Evolutionary conservation across 164 flowering plant genomes (phyloP).

Genomic region (Euptelea pleiosperma): DNA sequence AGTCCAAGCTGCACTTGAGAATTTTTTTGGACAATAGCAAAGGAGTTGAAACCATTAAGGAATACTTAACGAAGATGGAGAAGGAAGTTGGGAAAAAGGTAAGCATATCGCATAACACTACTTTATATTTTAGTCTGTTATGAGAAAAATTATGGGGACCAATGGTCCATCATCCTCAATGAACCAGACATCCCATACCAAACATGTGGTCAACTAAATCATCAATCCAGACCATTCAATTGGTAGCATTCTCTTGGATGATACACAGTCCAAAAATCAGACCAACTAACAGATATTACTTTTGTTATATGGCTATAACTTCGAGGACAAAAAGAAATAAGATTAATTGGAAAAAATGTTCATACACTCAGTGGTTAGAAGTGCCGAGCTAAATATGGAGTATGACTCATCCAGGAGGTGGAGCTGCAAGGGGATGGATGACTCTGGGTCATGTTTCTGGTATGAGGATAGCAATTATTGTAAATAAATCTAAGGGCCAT

Average conservation of each 20-base stretch:
- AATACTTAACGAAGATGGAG: conserved; percentile 68
- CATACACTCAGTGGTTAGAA: background rate
- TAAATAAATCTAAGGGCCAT: background rate
- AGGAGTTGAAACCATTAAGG: conserved; percentile 66
- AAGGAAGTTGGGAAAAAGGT: conserved; percentile 91
- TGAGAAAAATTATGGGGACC: too few relatives aligned
- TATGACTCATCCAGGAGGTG: background rate
- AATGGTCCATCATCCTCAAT: background rate
- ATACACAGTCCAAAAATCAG: background rate
- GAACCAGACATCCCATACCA: background rate
- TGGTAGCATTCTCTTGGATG: background rate
- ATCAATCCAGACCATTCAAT: background rate
- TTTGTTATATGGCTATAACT: too few relatives aligned
- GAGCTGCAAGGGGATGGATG: background rate
- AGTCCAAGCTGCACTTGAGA: conserved; percentile 70
- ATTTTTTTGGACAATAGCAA: conserved; percentile 70
- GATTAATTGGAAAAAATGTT: background rate
- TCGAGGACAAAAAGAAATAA: too few relatives aligned
- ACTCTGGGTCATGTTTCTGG: background rate
- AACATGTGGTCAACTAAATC: background rate
- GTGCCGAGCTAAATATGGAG: background rate
- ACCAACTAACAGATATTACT: too few relatives aligned
- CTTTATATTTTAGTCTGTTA: too few relatives aligned
- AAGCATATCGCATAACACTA: conserved; percentile 4
- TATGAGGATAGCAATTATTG: background rate